These are phyloP conservation scores for Candida frijolesensis DNA, from an alignment of 1,139 yeast genomes.

Conservation along the genomic window DNA sequence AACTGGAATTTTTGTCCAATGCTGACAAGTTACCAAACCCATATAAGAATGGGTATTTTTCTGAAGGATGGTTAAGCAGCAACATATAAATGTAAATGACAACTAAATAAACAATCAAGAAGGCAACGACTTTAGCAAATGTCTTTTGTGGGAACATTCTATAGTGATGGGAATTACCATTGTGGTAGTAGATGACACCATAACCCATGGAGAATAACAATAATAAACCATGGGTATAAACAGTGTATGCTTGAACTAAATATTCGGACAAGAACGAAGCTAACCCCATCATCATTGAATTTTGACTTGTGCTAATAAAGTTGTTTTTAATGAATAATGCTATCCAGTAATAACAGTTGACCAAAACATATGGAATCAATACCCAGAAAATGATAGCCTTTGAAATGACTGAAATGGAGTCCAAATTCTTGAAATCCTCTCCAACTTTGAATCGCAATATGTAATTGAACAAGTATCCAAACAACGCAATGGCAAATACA, in stretches of 20 bases:
- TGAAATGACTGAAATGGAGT: slow-evolving; percentile 37
- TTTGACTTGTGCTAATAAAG: slow-evolving; percentile 10
- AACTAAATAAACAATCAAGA: slow-evolving; percentile 18
- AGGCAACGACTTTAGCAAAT: slow-evolving; percentile 20
- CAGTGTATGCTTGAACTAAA: slow-evolving; percentile 6
- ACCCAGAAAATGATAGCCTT: slow-evolving; percentile 33
- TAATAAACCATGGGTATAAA: slow-evolving; percentile 18
- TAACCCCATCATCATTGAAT: slow-evolving; percentile 7
- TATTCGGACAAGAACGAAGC: slow-evolving; percentile 4
- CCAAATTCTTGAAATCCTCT: slow-evolving; percentile 31
- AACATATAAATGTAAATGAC: slow-evolving; percentile 6
- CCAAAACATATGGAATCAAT: slow-evolving; percentile 25
- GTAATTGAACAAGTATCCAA: slow-evolving; percentile 28
- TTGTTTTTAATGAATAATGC: slow-evolving; percentile 22
- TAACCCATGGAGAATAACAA: slow-evolving; percentile 42
- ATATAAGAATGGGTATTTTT: slow-evolving; percentile 5
- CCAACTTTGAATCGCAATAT: slow-evolving; percentile 33
- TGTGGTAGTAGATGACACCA: slow-evolving; percentile 38
- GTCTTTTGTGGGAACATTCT: slow-evolving; percentile 28
- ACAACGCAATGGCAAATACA: slow-evolving; percentile 20
- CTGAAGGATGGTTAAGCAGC: not conserved
- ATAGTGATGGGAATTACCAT: slow-evolving; percentile 27
- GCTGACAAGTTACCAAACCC: slow-evolving; percentile 5
- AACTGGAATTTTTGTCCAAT: not conserved
- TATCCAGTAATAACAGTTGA: slow-evolving; percentile 16